Evolutionary conservation across 116 monocot genomes (phyloP).

Genomic region (Dioscorea cayenensis): DNA sequence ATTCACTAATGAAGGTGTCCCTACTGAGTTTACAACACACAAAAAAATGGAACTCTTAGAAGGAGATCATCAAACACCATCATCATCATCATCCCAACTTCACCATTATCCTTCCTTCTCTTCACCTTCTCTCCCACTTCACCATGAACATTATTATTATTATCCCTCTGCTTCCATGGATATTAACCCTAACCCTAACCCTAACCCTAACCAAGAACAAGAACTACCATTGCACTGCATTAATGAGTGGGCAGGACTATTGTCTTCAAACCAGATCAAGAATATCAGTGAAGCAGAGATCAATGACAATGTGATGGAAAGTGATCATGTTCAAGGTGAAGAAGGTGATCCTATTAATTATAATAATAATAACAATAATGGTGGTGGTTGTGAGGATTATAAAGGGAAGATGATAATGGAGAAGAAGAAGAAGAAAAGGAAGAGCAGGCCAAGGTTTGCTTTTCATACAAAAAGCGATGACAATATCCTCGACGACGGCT

Average conservation of each 20-base stretch:
- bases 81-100: no score
- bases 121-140: no score
- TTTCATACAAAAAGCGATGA: slow-evolving; percentile 78
- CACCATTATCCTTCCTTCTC: no score
- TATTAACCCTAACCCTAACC: not conserved
- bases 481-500: slow-evolving; percentile 83
- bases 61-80: no score
- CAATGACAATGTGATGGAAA: not conserved
- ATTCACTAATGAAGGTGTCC: no score
- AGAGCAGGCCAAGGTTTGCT: slow-evolving; percentile 54
- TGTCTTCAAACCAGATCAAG: slow-evolving; percentile 1
- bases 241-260: slow-evolving; percentile 23
- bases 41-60: no score
- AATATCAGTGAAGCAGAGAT: not conserved
- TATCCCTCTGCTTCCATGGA: not conserved
- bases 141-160: not conserved
- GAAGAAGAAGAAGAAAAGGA: slow-evolving; percentile 43
- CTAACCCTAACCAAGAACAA: not conserved
- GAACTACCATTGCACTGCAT: not conserved
- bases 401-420: slow-evolving; percentile 2
- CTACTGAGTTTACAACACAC: no score
- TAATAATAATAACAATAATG: slow-evolving; percentile 5
- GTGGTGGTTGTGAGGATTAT: not conserved
- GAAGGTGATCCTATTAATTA: not conserved
- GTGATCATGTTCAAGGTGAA: not conserved